Evolutionary conservation across 805 yeast species (phyloP), one percentile per base, ranked within the genome.

Genomic region (Nakazawaea wickerhamii): DNA sequence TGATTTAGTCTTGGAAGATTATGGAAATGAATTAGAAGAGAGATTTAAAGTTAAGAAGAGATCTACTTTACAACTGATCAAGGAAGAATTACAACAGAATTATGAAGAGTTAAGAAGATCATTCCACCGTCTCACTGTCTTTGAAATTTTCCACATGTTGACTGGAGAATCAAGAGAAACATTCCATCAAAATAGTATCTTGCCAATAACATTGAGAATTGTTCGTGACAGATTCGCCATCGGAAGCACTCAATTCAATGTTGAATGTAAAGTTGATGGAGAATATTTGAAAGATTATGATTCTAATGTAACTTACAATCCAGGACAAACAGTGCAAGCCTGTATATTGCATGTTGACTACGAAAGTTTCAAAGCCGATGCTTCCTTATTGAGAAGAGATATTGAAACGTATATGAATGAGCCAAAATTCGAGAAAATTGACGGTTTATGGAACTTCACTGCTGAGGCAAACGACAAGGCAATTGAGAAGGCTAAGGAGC

Each of bases 321-420:
- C 68, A 43, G 91, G 91, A 2, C 96, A 87, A 63, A 90, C 96
- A 0, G 79, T 90, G 19, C 93, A 84, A 51, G 96, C 91, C 2
- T 89, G 80, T 34, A 74, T 93, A 19, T 58, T 79, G 44, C 75
- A 70, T 20, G 78, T 87, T 30, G 84, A 84, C 58, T 85, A 85
- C 61, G 81, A 75, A n/a, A 70, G 70, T 33, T 86, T 93, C 59
- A 73, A 74, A 34, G 91, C 89, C 3, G 83, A 75, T 36, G 77
- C 86, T 41, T 81, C 90, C 41, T 62, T 90, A n/a, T 58, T 80
- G 44, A 80, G 77, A 40, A 73, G 73, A 36, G 93, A 81, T 50
- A 70, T 90, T 28, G 66, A 68, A 35, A 73, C 71, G 5, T 17
- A 27, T 26, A 81, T 85, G 1, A 50, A 69, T 28, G 59, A 56